Evolutionary conservation across 106 monocot genomes (phyloP), one percentile per base, ranked within the genome.

Genomic region (Hemerocallis citrina): DNA sequence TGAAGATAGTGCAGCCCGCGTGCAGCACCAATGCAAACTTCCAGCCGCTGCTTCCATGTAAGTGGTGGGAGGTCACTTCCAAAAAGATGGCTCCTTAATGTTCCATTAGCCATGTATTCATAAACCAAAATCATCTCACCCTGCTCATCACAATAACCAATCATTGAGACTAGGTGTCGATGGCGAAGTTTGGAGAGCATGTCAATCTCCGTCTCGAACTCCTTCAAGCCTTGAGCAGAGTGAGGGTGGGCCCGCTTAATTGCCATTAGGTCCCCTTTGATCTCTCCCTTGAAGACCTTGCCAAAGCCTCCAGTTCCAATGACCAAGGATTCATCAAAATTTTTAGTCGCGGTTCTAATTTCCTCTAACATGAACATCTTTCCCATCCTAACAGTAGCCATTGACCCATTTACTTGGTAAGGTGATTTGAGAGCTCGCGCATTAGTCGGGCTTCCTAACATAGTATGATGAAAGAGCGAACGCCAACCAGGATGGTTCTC

Each of bases 51-150:
- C 54, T 69, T 82, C 91, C 85, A 91, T 6, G 76, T 58, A 31
- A 91, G 79, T 16, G 74, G 54, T 3, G 81, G 81, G 23, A 65
- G 65, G 12, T 52, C 74, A 36, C 55, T 75, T 16, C 89, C 91
- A 34, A 61, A 91, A 20, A 91, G 77, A 64, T 85, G 91, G 69
- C 71, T 80, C 52, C 91, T 79, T 34, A 91, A 34, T 0, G 85
- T 91, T 1, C 91, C 91, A 62, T 85, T 82, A 0, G 82, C 85
- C 91, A 91, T 91, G 44, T 85, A 85, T 66, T 91, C 91, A 17
- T 91, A 91, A 19, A 91, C 91, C 57, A 91, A 69, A 17, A 91
- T 85, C 91, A 91, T 91, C 74, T 91, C 91, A 28, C 61, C 65
- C 9, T 77, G 63, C 36, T 91, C 91, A 38, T 91, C 91, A 40